Evolutionary conservation across 208 protist genomes (phyloP).

Genomic region (Novymonas esmeraldas): DNA sequence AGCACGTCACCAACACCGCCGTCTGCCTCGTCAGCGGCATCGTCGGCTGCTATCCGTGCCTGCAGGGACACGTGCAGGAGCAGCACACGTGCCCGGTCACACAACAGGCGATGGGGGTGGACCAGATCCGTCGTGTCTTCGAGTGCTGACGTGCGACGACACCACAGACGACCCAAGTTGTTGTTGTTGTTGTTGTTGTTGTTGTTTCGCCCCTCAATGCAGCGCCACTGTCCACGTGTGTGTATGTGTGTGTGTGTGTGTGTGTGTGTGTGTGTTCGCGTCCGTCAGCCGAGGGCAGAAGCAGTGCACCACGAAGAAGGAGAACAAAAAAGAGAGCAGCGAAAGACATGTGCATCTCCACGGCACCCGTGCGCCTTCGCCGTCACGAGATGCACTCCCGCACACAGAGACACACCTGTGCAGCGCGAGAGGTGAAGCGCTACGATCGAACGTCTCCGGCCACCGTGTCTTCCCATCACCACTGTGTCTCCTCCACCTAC

Average conservation of each 20-base stretch:
- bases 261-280: neutral
- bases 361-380: neutral
- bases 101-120: slow-evolving; percentile 36
- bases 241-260: neutral
- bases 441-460: too few relatives aligned
- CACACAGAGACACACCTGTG: neutral
- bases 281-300: neutral
- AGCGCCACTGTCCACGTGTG: neutral
- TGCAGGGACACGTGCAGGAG: slow-evolving; percentile 52
- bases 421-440: neutral
- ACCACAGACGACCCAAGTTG: neutral
- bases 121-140: slow-evolving; percentile 79
- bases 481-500: neutral
- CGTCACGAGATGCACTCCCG: too few relatives aligned
- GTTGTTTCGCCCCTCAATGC: neutral
- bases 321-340: neutral
- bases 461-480: too few relatives aligned
- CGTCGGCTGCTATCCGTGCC: slow-evolving; percentile 85
- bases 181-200: neutral
- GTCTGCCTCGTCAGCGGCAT: slow-evolving; percentile 70
- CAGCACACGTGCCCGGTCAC: slow-evolving; percentile 69
- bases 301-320: neutral
- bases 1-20: slow-evolving; percentile 62
- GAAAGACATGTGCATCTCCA: neutral
- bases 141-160: slow-evolving; percentile 45